Base-by-base conservation (phyloP, 768 basidiomycete species). In the Paxillus rubicundulus region DNA sequence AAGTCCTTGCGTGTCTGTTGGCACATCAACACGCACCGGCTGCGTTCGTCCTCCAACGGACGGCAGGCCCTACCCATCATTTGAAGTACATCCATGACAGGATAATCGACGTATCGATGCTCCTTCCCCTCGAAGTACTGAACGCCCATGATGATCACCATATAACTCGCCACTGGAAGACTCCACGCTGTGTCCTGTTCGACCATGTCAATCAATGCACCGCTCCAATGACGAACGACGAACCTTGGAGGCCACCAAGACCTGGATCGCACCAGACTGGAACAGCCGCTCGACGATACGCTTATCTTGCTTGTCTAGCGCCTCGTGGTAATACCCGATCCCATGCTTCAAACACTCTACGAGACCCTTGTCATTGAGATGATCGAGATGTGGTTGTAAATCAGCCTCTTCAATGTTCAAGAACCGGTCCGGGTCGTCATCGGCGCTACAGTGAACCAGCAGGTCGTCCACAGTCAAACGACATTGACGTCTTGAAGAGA, bases 61-160 rank as follows among this genome's bases (percentile, higher is more conserved):
- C 95, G 86, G 68, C 95, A 98, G 0, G 97, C 97, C n/a, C 86
- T 83, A 39, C 96, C 97, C 86, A 98, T 96, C 96, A 99, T 98
- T 66, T 98, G 97, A 2, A 98, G 80, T 6, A 99, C 90, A 61
- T 98, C 96, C 81, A 96, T 96, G 53, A 99, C 93, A 4, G 96
- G 94, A 66, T 98, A 98, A 70, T 98, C 97, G 58, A 95, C 80
- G 60, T 99, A 99, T 41, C 97, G 89, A 65, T 98, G 97, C 62
- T 99, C 97, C 70, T 93, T 91, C 64, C 96, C 96, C 69, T 98
- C 95, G 61, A 89, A 98, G 53, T 72, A 87, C 65, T 99, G 97
- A 1, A 98, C 94, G n/a, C 96, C 96, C 95, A 98, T 98, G 61
- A 99, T 92, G 67, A 99, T 86, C 39, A 98, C 95, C 92, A 98